These are phyloP conservation scores for Plantago major DNA, from an alignment of 257 asterid genomes.

Conservation along the genomic window DNA sequence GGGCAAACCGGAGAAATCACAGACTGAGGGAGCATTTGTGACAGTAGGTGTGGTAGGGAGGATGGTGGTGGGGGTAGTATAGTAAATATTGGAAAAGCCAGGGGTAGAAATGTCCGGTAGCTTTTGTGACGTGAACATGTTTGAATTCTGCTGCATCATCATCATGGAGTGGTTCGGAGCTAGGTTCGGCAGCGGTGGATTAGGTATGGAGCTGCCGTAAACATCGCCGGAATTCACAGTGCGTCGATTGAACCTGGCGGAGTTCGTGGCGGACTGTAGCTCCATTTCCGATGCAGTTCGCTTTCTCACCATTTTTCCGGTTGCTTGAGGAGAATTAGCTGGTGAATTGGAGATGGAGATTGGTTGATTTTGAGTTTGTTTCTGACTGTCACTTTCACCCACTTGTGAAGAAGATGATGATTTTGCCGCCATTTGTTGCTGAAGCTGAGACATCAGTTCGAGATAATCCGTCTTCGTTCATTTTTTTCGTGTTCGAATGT, in stretches of 20 bases:
- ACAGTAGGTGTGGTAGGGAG: slow-evolving; percentile 16
- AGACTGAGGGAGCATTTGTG: slow-evolving; percentile 40
- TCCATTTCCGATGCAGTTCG: slow-evolving; percentile 83
- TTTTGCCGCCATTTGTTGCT: slow-evolving; percentile 43
- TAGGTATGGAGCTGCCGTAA: slow-evolving; percentile 5
- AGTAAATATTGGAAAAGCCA: neutral
- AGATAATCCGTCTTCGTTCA: no score
- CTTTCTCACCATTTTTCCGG: slow-evolving; percentile 57
- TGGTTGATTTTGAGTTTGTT: neutral
- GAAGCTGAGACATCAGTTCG: neutral
- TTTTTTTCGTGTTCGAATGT: no score
- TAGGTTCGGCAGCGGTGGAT: slow-evolving; percentile 16
- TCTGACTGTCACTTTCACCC: slow-evolving; percentile 20
- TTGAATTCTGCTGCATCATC: slow-evolving; percentile 17
- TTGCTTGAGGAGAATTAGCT: neutral
- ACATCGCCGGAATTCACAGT: slow-evolving; percentile 13
- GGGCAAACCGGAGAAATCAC: slow-evolving; percentile 92
- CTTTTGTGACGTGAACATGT: neutral
- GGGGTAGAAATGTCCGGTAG: slow-evolving; percentile 2
- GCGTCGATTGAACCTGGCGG: slow-evolving; percentile 50
- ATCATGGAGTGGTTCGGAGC: slow-evolving; percentile 78
- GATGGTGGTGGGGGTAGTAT: slow-evolving; percentile 21
- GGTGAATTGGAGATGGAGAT: neutral
- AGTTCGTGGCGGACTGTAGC: slow-evolving; percentile 13
- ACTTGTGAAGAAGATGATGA: slow-evolving; percentile 30